These are phyloP conservation scores for Blastobotrys ciferrii DNA, from an alignment of 1,139 yeast genomes.

Conservation along the genomic window DNA sequence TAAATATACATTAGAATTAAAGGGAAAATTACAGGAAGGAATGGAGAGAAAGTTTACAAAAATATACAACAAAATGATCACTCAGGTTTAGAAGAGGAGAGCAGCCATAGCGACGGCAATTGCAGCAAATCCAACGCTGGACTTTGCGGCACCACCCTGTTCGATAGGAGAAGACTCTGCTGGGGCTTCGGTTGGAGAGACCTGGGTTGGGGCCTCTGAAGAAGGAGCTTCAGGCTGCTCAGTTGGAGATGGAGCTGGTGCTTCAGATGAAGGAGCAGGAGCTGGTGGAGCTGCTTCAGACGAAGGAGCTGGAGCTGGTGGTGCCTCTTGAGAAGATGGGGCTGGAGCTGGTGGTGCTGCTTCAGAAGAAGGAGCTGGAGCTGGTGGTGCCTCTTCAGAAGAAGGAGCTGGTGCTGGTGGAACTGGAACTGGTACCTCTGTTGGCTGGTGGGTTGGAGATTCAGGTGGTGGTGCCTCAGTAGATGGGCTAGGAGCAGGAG, in stretches of 20 bases:
- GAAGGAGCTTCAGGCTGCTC: neutral
- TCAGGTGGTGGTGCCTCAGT: neutral
- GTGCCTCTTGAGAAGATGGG: neutral
- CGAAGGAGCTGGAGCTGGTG: slow-evolving; percentile 7
- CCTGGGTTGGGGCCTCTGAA: neutral
- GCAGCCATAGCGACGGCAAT: neutral
- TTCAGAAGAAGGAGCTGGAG: slow-evolving; percentile 5
- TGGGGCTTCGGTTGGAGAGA: slow-evolving; percentile 6
- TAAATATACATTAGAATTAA: neutral
- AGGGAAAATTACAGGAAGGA: too few relatives aligned
- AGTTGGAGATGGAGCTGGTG: neutral
- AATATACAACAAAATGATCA: neutral
- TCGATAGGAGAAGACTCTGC: neutral
- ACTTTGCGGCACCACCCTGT: slow-evolving; percentile 2
- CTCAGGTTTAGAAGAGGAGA: neutral
- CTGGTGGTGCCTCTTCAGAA: slow-evolving; percentile 3
- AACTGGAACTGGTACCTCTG: neutral
- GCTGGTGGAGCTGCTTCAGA: slow-evolving; percentile 5
- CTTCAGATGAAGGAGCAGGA: neutral
- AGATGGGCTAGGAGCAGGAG: neutral
- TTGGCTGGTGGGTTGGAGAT: neutral
- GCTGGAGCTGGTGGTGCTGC: slow-evolving; percentile 7
- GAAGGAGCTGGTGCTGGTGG: slow-evolving; percentile 4
- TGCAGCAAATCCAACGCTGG: neutral
- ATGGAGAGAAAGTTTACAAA: neutral